Conservation (phyloP, 2,329 filamentous ascomycete species). For the Venturia nashicola region DNA sequence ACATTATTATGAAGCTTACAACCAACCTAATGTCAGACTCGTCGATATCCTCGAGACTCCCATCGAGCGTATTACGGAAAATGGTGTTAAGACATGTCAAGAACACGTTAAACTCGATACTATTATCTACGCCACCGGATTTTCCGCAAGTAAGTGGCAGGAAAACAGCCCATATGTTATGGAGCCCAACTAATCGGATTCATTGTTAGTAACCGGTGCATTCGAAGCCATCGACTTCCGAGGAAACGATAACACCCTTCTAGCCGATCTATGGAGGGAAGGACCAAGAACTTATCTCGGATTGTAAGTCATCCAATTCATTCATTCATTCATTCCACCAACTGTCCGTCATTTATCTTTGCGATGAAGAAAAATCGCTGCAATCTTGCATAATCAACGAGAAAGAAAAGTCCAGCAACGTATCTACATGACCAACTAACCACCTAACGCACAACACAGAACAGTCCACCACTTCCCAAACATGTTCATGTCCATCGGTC, state of each 20-base stretch:
- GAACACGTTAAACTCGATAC: constrained; percentile 33
- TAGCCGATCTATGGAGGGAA: constrained; percentile 2
- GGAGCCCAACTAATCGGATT: background rate
- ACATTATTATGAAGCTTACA: constrained; percentile 43
- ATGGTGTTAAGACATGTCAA: constrained; percentile 16
- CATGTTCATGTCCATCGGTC: constrained; percentile 8
- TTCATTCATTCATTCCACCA: too few relatives aligned
- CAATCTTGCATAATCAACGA: too few relatives aligned
- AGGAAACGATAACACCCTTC: background rate
- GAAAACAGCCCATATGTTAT: background rate
- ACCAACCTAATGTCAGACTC: constrained; percentile 41
- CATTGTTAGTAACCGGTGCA: constrained; percentile 1
- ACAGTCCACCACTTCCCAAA: constrained; percentile 7
- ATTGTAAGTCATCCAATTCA: background rate
- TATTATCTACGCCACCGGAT: constrained; percentile 31
- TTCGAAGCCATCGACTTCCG: constrained; percentile 9
- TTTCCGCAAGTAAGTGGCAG: constrained; percentile 1
- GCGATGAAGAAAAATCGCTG: too few relatives aligned
- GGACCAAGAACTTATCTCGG: constrained; percentile 9
- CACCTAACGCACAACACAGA: background rate
- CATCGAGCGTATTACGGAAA: background rate
- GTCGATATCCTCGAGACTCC: constrained; percentile 45
- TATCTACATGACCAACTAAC: too few relatives aligned
- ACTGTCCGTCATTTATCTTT: too few relatives aligned
- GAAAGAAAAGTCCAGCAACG: too few relatives aligned